phyloP scores from a whole-genome alignment of 306 rosid species.

The Dalbergia oliveri region DNA sequence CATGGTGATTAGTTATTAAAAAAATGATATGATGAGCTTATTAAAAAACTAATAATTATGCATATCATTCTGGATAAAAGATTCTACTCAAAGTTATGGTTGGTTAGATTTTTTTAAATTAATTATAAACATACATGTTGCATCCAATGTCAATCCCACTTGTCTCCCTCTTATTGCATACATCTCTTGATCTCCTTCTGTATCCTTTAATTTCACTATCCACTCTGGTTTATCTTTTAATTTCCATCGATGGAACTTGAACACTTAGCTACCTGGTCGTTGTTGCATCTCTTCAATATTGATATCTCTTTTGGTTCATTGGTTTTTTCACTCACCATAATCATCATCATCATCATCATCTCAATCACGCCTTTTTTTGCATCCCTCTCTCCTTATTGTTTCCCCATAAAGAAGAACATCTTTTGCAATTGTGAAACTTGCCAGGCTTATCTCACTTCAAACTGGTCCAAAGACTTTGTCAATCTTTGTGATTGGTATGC shows the following conservation, averaged over 20 bases:
- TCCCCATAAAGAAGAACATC: slow-evolving; percentile 24
- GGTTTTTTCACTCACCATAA: not conserved
- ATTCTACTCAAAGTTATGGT: no score
- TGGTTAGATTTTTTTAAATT: no score
- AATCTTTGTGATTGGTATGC: slow-evolving; percentile 89
- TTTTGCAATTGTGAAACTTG: slow-evolving; percentile 77
- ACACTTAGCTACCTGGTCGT: not conserved
- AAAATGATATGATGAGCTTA: no score
- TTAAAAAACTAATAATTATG: no score
- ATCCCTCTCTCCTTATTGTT: not conserved
- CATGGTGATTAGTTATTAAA: no score
- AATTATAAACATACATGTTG: not conserved
- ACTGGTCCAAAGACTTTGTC: slow-evolving; percentile 68
- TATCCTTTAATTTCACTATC: not conserved
- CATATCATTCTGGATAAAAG: no score
- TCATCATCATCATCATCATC: not conserved
- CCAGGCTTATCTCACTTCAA: slow-evolving; percentile 61
- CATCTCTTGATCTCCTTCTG: not conserved
- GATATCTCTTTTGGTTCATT: slow-evolving; percentile 23
- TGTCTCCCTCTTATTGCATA: slow-evolving; percentile 23
- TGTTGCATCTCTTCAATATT: slow-evolving; percentile 22
- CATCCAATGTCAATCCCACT: slow-evolving; percentile 37
- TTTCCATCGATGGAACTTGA: slow-evolving; percentile 48
- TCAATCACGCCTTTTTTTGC: not conserved
- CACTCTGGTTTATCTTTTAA: not conserved